Conservation (phyloP, 2,329 filamentous ascomycete species). For the Huntiella bhutanensis region DNA sequence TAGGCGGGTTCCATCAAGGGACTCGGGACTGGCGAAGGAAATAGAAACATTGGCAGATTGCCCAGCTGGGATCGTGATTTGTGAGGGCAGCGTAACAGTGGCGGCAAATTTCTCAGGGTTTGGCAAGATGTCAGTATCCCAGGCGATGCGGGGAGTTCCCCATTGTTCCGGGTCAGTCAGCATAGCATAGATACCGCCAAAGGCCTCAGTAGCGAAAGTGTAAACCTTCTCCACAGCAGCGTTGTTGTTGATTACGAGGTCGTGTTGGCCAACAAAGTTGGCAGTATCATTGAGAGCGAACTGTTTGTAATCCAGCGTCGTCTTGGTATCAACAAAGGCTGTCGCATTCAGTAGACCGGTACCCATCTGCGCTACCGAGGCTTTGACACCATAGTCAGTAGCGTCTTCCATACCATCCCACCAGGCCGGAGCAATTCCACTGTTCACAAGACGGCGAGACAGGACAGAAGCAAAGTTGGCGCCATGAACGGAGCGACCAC, state of each 20-base stretch:
- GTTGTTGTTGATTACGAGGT: conserved; percentile 25
- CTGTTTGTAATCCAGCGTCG: conserved; percentile 22
- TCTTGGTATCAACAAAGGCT: conserved; percentile 24
- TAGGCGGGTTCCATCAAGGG: conserved; percentile 12
- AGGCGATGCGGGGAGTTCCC: background rate
- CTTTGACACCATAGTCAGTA: conserved; percentile 13
- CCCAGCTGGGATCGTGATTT: conserved; percentile 12
- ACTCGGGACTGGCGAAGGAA: background rate
- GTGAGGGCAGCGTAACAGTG: conserved; percentile 3
- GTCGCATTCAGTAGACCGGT: conserved; percentile 28
- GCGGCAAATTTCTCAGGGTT: conserved; percentile 2
- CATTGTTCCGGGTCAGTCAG: conserved; percentile 4
- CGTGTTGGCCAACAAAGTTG: conserved; percentile 21
- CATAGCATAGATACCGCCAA: conserved; percentile 22
- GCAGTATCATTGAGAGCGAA: conserved; percentile 31
- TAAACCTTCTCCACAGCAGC: conserved; percentile 23
- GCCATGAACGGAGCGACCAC: conserved; percentile 23
- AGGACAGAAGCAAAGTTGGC: conserved; percentile 2
- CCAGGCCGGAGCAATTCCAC: background rate
- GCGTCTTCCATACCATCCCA: background rate
- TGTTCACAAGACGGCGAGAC: background rate
- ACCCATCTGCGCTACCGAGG: conserved; percentile 26
- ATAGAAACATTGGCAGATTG: background rate
- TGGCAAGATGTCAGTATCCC: conserved; percentile 4
- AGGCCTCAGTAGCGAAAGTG: conserved; percentile 21